A percentile compares a stretch with the other conserved stretches of the same genome.
phyloP scores from a whole-genome alignment of 441 rosid species.

The Populus hybrid region DNA sequence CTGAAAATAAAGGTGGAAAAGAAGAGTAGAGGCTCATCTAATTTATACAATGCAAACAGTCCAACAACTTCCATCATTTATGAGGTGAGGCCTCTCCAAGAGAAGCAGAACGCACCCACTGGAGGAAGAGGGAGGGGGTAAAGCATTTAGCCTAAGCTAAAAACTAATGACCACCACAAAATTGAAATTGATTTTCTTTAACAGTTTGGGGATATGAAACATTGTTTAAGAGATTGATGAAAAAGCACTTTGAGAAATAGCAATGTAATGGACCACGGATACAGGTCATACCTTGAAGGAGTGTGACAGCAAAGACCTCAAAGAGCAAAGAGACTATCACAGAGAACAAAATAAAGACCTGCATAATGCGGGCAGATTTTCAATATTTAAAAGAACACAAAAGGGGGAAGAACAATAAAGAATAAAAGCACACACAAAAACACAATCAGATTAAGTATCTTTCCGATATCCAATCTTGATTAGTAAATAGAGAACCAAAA shows the following conservation, averaged over 20 bases:
- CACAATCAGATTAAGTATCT: background rate
- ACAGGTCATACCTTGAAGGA: conserved; percentile 61
- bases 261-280: background rate
- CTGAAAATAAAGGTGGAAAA: background rate
- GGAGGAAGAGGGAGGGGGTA: background rate
- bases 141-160: background rate
- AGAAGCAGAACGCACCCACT: background rate
- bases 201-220: background rate
- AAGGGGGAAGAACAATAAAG: background rate
- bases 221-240: background rate
- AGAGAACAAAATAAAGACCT: conserved; percentile 93
- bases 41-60: background rate
- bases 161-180: background rate
- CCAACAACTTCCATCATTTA: background rate
- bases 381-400: background rate
- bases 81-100: background rate
- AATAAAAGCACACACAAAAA: background rate
- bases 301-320: conserved; percentile 58
- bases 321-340: conserved; percentile 47
- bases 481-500: background rate
- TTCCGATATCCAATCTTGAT: background rate
- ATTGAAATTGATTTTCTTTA: background rate
- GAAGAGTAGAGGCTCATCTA: background rate
- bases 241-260: background rate
- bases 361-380: conserved; percentile 27